Conservation (phyloP, 208 protist genomes). For the Trypanosoma avium region DNA sequence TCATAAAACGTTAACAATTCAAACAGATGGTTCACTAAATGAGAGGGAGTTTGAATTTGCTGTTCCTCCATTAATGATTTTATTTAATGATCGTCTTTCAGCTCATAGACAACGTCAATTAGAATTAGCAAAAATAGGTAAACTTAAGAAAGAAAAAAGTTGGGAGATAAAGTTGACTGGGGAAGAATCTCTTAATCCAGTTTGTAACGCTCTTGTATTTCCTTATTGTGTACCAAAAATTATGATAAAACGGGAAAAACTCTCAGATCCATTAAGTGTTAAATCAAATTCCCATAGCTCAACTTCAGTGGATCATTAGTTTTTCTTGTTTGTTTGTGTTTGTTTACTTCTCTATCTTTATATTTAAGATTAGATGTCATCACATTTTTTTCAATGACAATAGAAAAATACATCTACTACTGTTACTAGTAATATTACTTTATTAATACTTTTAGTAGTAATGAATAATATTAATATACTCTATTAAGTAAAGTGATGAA, state of each 20-base stretch:
- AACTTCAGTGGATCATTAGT: constrained; percentile 8
- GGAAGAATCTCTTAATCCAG: constrained; percentile 57
- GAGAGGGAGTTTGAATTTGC: constrained; percentile 89
- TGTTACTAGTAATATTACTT: too few species aligned
- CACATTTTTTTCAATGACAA: too few species aligned
- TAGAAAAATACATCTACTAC: too few species aligned
- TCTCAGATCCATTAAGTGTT: constrained; percentile 65
- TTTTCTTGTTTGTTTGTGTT: background rate
- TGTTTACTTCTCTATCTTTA: too few species aligned
- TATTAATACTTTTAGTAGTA: too few species aligned
- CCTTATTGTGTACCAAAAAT: constrained; percentile 87
- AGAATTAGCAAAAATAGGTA: constrained; percentile 81
- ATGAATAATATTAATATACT: too few species aligned
- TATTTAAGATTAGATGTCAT: too few species aligned
- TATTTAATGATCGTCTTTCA: constrained; percentile 85
- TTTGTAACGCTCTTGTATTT: constrained; percentile 82
- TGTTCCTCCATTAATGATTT: constrained; percentile 74
- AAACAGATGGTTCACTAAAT: constrained; percentile 87
- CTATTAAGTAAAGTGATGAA: too few species aligned
- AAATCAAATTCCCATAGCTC: constrained; percentile 16
- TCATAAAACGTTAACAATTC: constrained; percentile 73
- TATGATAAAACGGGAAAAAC: constrained; percentile 54
- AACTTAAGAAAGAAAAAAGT: constrained; percentile 54
- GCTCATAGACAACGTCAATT: constrained; percentile 81
- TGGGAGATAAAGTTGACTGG: constrained; percentile 57